Base-by-base conservation (phyloP, 176 grass and related monocot genomes). In the Urochloa ruziziensis region DNA sequence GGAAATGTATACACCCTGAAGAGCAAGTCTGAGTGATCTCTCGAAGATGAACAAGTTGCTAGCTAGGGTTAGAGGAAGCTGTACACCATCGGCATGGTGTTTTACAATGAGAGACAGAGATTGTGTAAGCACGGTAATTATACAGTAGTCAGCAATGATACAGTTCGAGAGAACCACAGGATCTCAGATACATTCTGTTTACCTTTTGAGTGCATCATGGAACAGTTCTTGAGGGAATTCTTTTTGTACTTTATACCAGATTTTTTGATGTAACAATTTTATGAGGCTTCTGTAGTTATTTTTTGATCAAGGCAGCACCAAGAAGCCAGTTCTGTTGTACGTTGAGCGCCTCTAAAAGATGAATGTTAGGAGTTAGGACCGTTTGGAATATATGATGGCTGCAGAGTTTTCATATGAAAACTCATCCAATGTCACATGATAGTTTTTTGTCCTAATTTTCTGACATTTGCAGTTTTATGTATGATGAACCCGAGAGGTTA, bases 1-100 rank as follows among this genome's bases (percentile, higher is more conserved):
- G 96, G 96, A 25, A 99, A 99, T 52, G 83, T 99, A 30, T 99
- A 94, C 84, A 96, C 82, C 73, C 74, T 99, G 28, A 92, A 81
- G 88, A 92, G 82, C 65, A 84, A 83, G 34, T 96, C 93, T 58
- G 89, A 83, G 11, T 94, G 84, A 92, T 85, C 42, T 51, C 75
- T 62, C 33, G 19, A 30, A 37, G 58, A 64, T 58, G 66, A 74
- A 60, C 69, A 62, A 10, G 40, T 74, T 83, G 29, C 2, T 82
- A 68, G 62, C 48, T 81, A 80, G 74, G 74, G 37, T 71, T 80
- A 73, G 46, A 83, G 35, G 34, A 44, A 82, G 62, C 35, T 59
- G 67, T 25, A 58, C 25, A 85, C 15, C 36, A 59, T 69, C n/a
- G 49, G 68, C 21, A 33, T 59, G 49, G 37, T 68, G 35, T 76